Percentiles rank a stretch among this genome's conserved stretches.
Conservation (phyloP, 1,284 basidiomycete species). For the Papiliotrema laurentii region DNA sequence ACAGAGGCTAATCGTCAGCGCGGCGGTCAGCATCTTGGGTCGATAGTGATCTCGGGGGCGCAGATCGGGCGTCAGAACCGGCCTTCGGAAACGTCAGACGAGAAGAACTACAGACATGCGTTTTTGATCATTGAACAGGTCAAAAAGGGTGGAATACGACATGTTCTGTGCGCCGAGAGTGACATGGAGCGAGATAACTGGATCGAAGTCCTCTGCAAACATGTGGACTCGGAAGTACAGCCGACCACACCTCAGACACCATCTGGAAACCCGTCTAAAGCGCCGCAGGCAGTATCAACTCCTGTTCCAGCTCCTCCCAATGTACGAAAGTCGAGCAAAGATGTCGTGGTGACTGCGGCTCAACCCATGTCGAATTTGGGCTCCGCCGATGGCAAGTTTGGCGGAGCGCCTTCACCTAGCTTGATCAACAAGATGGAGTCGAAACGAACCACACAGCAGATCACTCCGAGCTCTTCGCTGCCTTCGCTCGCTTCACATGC, state of each 20-base stretch:
- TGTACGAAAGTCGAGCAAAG: conserved; percentile 53
- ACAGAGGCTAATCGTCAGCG: conserved; percentile 54
- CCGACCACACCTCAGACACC: conserved; percentile 31
- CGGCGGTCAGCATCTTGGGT: conserved; percentile 82
- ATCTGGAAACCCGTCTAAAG: not conserved
- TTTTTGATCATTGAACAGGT: conserved; percentile 90
- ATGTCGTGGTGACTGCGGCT: conserved; percentile 56
- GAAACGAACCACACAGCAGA: conserved; percentile 18
- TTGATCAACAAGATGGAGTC: conserved; percentile 46
- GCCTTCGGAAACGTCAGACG: conserved; percentile 58
- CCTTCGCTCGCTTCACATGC: conserved; percentile 11
- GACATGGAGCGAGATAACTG: conserved; percentile 88
- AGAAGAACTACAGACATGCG: conserved; percentile 91
- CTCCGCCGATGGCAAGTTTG: conserved; percentile 62
- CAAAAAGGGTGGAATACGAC: conserved; percentile 66
- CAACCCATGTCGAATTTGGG: conserved; percentile 60
- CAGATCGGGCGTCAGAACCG: conserved; percentile 73
- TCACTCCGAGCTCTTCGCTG: conserved; percentile 5
- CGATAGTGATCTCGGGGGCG: conserved; percentile 77
- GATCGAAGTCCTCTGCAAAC: conserved; percentile 89
- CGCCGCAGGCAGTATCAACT: no score
- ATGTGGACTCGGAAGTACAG: conserved; percentile 37
- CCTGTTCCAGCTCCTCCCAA: conserved; percentile 12
- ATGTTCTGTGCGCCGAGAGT: conserved; percentile 93
- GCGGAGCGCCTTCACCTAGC: conserved; percentile 48